Conservation (phyloP, 2,329 filamentous ascomycete genomes). For the Trichoderma pleuroti region DNA sequence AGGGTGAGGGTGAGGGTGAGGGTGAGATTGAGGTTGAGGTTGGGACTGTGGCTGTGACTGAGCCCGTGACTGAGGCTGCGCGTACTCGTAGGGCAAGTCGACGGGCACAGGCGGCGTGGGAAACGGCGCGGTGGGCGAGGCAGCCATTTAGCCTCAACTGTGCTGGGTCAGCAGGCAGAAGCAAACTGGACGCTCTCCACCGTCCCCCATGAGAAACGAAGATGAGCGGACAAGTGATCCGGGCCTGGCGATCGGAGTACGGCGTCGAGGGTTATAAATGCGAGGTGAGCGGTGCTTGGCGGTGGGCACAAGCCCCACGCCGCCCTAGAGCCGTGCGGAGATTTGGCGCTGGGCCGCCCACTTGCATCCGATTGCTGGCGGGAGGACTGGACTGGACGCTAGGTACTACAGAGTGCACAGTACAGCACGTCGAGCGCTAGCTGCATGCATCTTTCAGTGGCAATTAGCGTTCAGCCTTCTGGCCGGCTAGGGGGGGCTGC, state of each 20-base stretch:
- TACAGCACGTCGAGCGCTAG: neutral
- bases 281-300: neutral
- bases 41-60: neutral
- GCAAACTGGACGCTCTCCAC: neutral
- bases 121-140: neutral
- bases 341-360: neutral
- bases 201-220: neutral
- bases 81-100: neutral
- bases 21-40: neutral
- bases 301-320: neutral
- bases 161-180: neutral
- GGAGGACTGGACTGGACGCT: neutral
- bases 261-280: constrained; percentile 13
- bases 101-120: neutral
- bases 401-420: too few relatives aligned
- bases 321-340: constrained; percentile 1
- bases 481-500: neutral
- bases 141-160: neutral
- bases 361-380: neutral
- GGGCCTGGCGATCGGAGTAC: constrained; percentile 9
- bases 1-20: neutral
- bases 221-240: constrained; percentile 11
- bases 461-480: neutral
- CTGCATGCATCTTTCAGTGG: constrained; percentile 1
- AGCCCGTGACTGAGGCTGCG: constrained; percentile 6